Conservation (phyloP, 2,329 filamentous ascomycete genomes). For the Mycosphaerella sp. region DNA sequence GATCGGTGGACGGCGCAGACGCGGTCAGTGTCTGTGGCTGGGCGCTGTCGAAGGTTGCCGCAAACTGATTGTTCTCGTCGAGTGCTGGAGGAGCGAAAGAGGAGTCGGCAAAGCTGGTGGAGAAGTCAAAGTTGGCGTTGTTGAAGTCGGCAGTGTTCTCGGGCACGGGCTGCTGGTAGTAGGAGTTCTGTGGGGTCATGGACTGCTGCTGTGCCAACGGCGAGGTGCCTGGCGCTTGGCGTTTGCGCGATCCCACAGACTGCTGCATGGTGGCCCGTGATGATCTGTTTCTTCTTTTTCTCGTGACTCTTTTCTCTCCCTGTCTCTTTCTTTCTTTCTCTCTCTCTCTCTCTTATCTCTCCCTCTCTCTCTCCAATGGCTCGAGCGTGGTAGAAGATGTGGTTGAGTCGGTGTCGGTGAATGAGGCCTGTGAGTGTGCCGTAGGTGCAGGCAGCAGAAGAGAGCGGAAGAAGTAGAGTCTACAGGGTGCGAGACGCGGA, state of each 20-base stretch:
- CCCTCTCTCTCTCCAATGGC: neutral
- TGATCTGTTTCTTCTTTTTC: neutral
- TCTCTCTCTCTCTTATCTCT: neutral
- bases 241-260: constrained; percentile 49
- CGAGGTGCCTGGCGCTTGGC: constrained; percentile 64
- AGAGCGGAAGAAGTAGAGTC: neutral
- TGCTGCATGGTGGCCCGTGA: constrained; percentile 19
- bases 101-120: constrained; percentile 26
- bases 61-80: constrained; percentile 33
- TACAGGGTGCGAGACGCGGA: constrained; percentile 1
- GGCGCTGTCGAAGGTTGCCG: constrained; percentile 24
- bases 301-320: neutral
- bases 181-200: constrained; percentile 22
- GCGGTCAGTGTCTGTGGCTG: constrained; percentile 24
- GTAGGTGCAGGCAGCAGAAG: neutral
- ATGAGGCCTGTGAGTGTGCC: neutral
- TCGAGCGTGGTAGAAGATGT: neutral
- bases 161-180: constrained; percentile 42
- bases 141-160: constrained; percentile 35
- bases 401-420: neutral
- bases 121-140: constrained; percentile 28
- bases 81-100: constrained; percentile 34
- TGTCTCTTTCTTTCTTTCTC: neutral
- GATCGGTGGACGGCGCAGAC: constrained; percentile 35
- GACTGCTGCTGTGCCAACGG: constrained; percentile 56